Base-by-base conservation (phyloP, 2,329 filamentous ascomycete genomes). In the Cryoendolithus antarcticus region DNA sequence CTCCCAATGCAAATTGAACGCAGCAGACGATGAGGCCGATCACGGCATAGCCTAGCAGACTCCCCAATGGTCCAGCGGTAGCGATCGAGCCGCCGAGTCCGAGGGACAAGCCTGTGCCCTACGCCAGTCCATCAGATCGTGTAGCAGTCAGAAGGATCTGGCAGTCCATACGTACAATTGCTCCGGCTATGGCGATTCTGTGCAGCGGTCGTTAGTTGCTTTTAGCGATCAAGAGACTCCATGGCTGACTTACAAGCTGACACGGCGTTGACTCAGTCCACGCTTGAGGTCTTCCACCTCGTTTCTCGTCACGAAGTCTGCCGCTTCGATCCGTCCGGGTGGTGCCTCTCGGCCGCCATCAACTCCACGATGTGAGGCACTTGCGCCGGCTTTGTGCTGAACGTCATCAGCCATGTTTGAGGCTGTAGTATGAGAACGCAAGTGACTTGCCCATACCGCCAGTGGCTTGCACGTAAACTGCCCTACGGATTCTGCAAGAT, bases 151-250 rank as follows among this genome's bases (percentile, higher is more conserved):
- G n/a, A 19, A 24, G 13, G 10, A 6, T 8, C 10, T 6, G 3
- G 15, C 29, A 19, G 15, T 19, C 19, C 11, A 9, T 7, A 31
- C 35, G 12, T 38, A 38, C 35, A 43, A 84, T 77, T 42, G 80
- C 79, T 55, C 81, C 80, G 50, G 80, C 80, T 40, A 85, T 80
- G 47, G 80, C 80, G 59, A 75, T 75, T 19, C 15, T 19, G 15
- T 19, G 15, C 15, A 19, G 15, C 15, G n/a, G n/a, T n/a, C n/a
- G 15, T 19, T 19, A 19, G 15, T 19, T 19, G 15, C 15, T 19
- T 19, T 19, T 19, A 19, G 15, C 15, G 15, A 19, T 19, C 15
- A 19, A 19, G 15, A 19, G 15, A 19, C 15, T 19, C 3, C 15
- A 19, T 19, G 15, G 15, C 15, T 19, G 15, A 19, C 15, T 19